Percentiles rank a stretch among this genome's conserved stretches.
Conservation (phyloP, 1,284 basidiomycete genomes). For the Tilletia walkeri region DNA sequence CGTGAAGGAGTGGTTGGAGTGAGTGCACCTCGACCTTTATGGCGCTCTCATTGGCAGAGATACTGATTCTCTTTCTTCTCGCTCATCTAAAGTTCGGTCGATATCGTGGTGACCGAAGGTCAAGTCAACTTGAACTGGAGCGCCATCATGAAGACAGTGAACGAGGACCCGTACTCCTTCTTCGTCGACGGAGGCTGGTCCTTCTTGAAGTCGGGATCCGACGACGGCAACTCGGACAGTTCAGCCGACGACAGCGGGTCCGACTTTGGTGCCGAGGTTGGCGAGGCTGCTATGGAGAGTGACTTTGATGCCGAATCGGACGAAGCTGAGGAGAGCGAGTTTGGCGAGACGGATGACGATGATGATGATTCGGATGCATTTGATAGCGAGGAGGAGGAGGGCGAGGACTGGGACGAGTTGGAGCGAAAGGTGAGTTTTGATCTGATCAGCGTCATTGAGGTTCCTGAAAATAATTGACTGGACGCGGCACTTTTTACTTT, state of each 20-base stretch:
- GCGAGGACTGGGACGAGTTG: conserved; percentile 92
- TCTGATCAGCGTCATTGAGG: too few species aligned
- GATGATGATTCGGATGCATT: conserved; percentile 25
- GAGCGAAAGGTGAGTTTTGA: conserved; percentile 66
- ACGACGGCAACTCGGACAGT: conserved; percentile 27
- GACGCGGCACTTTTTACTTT: neutral
- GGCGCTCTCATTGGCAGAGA: too few species aligned
- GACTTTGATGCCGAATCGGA: conserved; percentile 61
- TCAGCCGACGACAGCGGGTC: conserved; percentile 45
- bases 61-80: conserved; percentile 16
- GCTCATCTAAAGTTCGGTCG: conserved; percentile 65
- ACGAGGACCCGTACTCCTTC: conserved; percentile 80
- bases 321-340: conserved; percentile 69
- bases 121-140: conserved; percentile 98
- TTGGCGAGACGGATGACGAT: conserved; percentile 39
- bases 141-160: conserved; percentile 68
- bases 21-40: neutral
- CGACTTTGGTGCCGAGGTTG: conserved; percentile 53
- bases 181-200: conserved; percentile 94
- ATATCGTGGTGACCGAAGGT: conserved; percentile 92
- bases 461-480: too few species aligned
- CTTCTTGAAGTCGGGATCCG: conserved; percentile 65
- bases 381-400: conserved; percentile 28
- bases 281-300: conserved; percentile 36
- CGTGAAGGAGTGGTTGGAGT: conserved; percentile 76